phyloP scores from a whole-genome alignment of 2,329 filamentous ascomycete genomes.

The Elsinoe ampelina region DNA sequence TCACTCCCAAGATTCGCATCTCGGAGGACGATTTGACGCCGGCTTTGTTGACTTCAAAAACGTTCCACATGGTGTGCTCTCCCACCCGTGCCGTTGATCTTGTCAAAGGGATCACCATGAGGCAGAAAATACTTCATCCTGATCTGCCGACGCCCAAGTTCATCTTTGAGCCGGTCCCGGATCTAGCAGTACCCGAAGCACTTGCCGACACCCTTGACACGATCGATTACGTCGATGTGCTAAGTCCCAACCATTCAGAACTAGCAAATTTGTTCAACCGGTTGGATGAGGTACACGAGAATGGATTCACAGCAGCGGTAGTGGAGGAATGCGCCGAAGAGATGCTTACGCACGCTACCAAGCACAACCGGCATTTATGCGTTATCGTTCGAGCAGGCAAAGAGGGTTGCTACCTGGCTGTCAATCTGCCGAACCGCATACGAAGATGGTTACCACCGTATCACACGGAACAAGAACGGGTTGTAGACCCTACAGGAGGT shows the following conservation, averaged over 20 bases:
- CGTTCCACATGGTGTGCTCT: constrained; percentile 83
- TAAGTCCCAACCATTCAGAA: constrained; percentile 79
- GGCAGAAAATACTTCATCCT: constrained; percentile 36
- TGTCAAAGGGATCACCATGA: constrained; percentile 57
- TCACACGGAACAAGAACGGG: constrained; percentile 46
- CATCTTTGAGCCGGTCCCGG: constrained; percentile 92
- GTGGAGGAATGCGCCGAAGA: constrained; percentile 32
- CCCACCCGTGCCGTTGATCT: constrained; percentile 67
- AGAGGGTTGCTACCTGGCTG: constrained; percentile 54
- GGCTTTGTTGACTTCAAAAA: constrained; percentile 58
- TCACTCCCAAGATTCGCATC: constrained; percentile 75
- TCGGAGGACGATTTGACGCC: constrained; percentile 61
- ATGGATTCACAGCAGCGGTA: constrained; percentile 29
- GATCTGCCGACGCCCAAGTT: constrained; percentile 52
- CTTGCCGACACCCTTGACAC: constrained; percentile 45
- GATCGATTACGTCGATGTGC: constrained; percentile 46
- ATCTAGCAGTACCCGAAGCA: constrained; percentile 66
- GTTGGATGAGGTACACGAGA: constrained; percentile 29
- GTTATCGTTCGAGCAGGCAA: constrained; percentile 64
- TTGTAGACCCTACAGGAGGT: constrained; percentile 88
- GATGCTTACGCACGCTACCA: constrained; percentile 23
- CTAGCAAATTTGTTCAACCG: constrained; percentile 74
- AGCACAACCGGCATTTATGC: constrained; percentile 36
- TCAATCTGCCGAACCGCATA: constrained; percentile 28
- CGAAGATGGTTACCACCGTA: constrained; percentile 68